Percentiles rank a stretch among this genome's conserved stretches.
Conservation (phyloP, 768 basidiomycete genomes). For the Crassisporium funariophilum region DNA sequence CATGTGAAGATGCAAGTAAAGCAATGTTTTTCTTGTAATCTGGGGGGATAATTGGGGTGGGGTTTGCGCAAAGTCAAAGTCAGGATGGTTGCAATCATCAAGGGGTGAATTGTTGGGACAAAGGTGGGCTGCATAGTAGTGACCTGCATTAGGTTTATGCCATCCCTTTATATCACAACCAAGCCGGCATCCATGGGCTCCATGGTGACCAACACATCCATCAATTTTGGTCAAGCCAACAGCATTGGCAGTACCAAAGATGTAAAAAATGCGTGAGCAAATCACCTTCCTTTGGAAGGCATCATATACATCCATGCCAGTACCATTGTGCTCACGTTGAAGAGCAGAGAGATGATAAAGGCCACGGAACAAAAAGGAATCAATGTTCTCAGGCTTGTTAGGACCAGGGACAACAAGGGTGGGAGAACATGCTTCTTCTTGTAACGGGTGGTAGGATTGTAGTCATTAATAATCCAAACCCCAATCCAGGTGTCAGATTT, state of each 20-base stretch:
- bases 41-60: neutral
- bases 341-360: constrained; percentile 2
- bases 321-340: neutral
- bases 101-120: neutral
- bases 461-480: no score
- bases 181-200: constrained; percentile 10
- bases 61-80: neutral
- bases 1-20: neutral
- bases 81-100: neutral
- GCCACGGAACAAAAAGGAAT: constrained; percentile 3
- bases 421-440: neutral
- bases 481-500: no score
- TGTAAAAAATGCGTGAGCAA: constrained; percentile 2
- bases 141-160: constrained; percentile 4
- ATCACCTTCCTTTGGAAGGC: constrained; percentile 1
- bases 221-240: constrained; percentile 11
- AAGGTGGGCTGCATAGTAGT: constrained; percentile 6
- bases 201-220: constrained; percentile 16
- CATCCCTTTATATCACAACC: constrained; percentile 11
- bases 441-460: neutral
- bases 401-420: constrained; percentile 3
- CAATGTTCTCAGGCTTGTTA: constrained; percentile 4
- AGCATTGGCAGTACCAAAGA: constrained; percentile 10
- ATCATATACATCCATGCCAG: constrained; percentile 9
- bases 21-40: neutral